Evolutionary conservation across 495 filamentous ascomycete species (phyloP), one percentile per base, ranked within the genome.

Genomic region (Podospora didyma): DNA sequence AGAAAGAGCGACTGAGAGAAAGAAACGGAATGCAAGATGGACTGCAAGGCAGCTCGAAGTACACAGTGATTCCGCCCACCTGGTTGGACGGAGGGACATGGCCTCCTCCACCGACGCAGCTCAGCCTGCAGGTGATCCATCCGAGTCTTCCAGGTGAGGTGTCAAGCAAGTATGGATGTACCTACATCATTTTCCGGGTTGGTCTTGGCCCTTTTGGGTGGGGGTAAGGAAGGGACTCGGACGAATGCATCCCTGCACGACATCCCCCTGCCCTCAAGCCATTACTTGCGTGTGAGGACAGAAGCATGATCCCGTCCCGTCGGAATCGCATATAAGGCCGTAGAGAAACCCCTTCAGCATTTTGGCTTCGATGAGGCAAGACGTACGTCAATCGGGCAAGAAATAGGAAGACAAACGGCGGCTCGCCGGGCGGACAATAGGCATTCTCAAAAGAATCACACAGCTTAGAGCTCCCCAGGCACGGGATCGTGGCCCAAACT

Each of bases 231-330:
- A 17, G 5, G 39, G 39, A 42, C 39, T 42, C 39, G 39, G 39
- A 42, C 39, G 26, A 52, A 21, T 52, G 35, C 49, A 52, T 52
- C 49, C 49, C 49, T 52, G 49, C 39, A 20, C 31, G 22, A 41
- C 35, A 23, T 51, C 31, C 34, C 31, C 20, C 39, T 42, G 7
- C 4, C 1, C 39, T 14, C n/a, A 4, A 16, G 12, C 12, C 39
- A 17, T 42, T 16, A 42, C 5, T 5, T 42, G 12, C 1, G 39
- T 42, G 9, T 31, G 4, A 42, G 12, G 39, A 12, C n/a, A 17
- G 39, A 17, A 42, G 12, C 12, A 42, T 16, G 6, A 14, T 42
- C 39, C n/a, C 12, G n/a, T 14, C 5, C 0, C 12, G 12, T 42
- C 14, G 10, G 39, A 5, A 42, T 17, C 34, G 16, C 34, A 17